A percentile compares a stretch with the other conserved stretches of the same genome.
Evolutionary conservation across 108 stramenopile genomes (phyloP).

Genomic region (Cyclotella distinguenda): DNA sequence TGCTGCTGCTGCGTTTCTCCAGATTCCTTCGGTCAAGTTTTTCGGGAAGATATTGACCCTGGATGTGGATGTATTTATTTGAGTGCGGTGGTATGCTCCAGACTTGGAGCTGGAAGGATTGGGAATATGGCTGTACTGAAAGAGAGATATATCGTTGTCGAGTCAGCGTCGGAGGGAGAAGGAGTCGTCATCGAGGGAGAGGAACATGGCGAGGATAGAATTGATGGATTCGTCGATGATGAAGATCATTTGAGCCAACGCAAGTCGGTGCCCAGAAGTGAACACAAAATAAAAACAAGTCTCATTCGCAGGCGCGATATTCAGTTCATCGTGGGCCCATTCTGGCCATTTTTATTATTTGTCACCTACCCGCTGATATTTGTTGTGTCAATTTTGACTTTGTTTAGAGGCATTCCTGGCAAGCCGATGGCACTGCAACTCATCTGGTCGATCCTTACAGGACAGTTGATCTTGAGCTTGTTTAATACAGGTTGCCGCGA

Average conservation of each 20-base stretch:
- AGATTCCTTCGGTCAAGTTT: slow-evolving; percentile 16
- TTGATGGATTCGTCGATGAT: slow-evolving; percentile 47
- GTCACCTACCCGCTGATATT: slow-evolving; percentile 89
- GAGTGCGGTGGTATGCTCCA: slow-evolving; percentile 65
- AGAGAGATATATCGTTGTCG: slow-evolving; percentile 65
- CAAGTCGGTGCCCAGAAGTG: slow-evolving; percentile 3
- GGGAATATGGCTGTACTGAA: slow-evolving; percentile 88
- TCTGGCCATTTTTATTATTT: slow-evolving; percentile 89
- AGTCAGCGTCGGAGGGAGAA: slow-evolving; percentile 67
- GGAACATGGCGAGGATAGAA: slow-evolving; percentile 24
- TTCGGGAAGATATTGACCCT: slow-evolving; percentile 57
- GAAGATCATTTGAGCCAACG: slow-evolving; percentile 29
- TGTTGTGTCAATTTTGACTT: slow-evolving; percentile 49
- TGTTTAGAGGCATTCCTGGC: slow-evolving; percentile 42
- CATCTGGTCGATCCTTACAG: slow-evolving; percentile 50
- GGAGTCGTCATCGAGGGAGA: no score
- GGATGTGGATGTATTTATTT: slow-evolving; percentile 66
- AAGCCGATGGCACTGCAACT: slow-evolving; percentile 37
- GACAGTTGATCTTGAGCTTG: slow-evolving; percentile 27
- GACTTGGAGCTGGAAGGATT: slow-evolving; percentile 72
- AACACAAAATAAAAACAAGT: slow-evolving; percentile 10
- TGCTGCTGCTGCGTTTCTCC: slow-evolving; percentile 28
- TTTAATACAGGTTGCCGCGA: slow-evolving; percentile 52
- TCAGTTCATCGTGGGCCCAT: slow-evolving; percentile 81
- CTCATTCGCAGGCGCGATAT: slow-evolving; percentile 44